These are phyloP conservation scores for Talaromyces albobiverticillius DNA, from an alignment of 2,329 filamentous ascomycete species.

Conservation along the genomic window DNA sequence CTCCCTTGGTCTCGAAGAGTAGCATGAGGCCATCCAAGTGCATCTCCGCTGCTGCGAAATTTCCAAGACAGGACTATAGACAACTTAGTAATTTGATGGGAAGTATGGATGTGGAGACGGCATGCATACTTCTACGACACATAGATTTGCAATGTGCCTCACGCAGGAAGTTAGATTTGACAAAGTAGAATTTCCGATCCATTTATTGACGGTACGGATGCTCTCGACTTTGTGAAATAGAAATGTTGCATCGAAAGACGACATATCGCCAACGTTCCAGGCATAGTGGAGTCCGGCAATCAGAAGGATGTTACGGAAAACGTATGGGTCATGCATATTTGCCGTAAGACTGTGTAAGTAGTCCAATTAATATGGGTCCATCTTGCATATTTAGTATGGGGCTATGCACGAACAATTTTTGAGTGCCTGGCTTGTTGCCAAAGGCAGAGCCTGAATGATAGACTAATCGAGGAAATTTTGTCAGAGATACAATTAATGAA, in stretches of 20 bases:
- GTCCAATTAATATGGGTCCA: neutral
- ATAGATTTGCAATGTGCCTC: slow-evolving; percentile 2
- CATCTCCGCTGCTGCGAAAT: slow-evolving; percentile 1
- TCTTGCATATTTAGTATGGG: neutral
- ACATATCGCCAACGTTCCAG: slow-evolving; percentile 4
- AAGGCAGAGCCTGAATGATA: slow-evolving; percentile 1
- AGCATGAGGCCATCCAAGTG: slow-evolving; percentile 7
- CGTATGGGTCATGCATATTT: slow-evolving; percentile 6
- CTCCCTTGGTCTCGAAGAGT: slow-evolving; percentile 1
- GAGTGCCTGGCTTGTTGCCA: neutral
- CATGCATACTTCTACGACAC: slow-evolving; percentile 2
- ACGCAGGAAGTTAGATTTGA: neutral
- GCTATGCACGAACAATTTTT: neutral
- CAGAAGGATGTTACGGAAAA: slow-evolving; percentile 1
- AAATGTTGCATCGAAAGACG: slow-evolving; percentile 1
- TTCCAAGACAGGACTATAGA: slow-evolving; percentile 4
- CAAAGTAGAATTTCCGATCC: neutral
- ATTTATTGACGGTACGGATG: slow-evolving; percentile 3
- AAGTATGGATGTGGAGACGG: neutral
- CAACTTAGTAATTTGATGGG: neutral
- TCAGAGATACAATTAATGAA: neutral
- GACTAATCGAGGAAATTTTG: slow-evolving; percentile 1
- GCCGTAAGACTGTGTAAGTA: neutral
- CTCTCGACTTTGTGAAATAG: slow-evolving; percentile 4
- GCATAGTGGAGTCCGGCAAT: slow-evolving; percentile 7